These are phyloP conservation scores for Aegilops bicornis DNA, from an alignment of 176 grass and related monocot species.

Conservation along the genomic window DNA sequence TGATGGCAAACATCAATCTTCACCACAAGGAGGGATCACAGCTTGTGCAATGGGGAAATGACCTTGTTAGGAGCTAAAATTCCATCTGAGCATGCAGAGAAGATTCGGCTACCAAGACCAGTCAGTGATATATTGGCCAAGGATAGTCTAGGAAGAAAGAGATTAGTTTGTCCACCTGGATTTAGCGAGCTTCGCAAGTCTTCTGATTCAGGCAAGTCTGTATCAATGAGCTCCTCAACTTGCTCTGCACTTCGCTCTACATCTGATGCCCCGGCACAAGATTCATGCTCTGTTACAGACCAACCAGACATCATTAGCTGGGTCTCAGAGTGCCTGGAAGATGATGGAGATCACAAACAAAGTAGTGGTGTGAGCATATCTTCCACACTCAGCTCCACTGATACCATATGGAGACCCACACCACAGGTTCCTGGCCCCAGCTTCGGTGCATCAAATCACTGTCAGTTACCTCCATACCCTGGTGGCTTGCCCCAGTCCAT, in stretches of 20 bases:
- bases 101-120: constrained; percentile 24
- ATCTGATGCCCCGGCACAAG: constrained; percentile 11
- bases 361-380: constrained; percentile 17
- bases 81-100: constrained; percentile 18
- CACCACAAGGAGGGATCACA: constrained; percentile 22
- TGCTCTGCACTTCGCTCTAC: constrained; percentile 25
- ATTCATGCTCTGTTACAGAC: constrained; percentile 23
- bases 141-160: constrained; percentile 35
- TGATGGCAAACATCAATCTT: constrained; percentile 30
- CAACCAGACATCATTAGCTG: constrained; percentile 30
- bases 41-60: constrained; percentile 2
- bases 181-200: constrained; percentile 28
- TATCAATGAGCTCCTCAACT: constrained; percentile 8
- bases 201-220: constrained; percentile 27
- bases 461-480: constrained; percentile 19
- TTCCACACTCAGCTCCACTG: constrained; percentile 16
- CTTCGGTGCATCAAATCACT: constrained; percentile 30
- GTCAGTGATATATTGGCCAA: background rate
- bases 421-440: constrained; percentile 10
- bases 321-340: constrained; percentile 40
- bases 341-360: constrained; percentile 27
- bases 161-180: constrained; percentile 37
- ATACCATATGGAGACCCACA: constrained; percentile 3
- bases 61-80: background rate
- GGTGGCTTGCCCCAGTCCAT: constrained; percentile 10